These are phyloP conservation scores for Rhododendron kiyosumense DNA, from an alignment of 148 eudicot species.

Conservation along the genomic window DNA sequence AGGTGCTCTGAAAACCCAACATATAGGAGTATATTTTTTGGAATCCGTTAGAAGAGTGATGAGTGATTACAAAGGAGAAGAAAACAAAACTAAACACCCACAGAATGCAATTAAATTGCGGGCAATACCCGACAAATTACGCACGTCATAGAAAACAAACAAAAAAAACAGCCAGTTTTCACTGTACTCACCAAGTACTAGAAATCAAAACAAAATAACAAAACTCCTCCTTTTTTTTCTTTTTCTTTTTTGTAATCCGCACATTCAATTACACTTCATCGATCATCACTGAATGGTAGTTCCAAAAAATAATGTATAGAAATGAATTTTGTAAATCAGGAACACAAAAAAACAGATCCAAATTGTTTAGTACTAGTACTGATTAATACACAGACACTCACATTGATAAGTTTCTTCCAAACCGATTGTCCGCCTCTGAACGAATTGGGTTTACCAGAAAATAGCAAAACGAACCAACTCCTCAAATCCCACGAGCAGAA, in stretches of 20 bases:
- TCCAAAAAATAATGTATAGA: not conserved
- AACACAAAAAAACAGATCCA: not conserved
- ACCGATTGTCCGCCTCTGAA: not conserved
- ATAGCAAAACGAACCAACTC: not conserved
- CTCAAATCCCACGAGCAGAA: not conserved
- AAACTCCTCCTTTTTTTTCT: not conserved
- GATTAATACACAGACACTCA: not conserved
- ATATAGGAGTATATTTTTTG: not conserved
- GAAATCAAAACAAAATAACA: not conserved
- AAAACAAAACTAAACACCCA: not conserved
- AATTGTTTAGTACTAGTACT: not conserved
- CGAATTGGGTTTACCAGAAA: not conserved
- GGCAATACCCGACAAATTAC: conserved; percentile 4
- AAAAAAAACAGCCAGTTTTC: not conserved
- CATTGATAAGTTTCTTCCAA: not conserved
- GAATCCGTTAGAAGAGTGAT: not conserved
- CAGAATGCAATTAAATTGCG: not conserved
- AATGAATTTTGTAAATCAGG: not conserved
- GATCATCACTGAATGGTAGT: not conserved
- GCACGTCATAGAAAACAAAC: conserved; percentile 2
- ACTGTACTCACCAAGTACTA: not conserved
- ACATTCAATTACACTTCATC: not conserved
- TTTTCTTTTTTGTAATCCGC: not conserved
- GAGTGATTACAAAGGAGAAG: not conserved
- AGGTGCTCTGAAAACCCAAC: not conserved